phyloP scores from a whole-genome alignment of 768 basidiomycete genomes.

The Hortiboletus flavorubellus region DNA sequence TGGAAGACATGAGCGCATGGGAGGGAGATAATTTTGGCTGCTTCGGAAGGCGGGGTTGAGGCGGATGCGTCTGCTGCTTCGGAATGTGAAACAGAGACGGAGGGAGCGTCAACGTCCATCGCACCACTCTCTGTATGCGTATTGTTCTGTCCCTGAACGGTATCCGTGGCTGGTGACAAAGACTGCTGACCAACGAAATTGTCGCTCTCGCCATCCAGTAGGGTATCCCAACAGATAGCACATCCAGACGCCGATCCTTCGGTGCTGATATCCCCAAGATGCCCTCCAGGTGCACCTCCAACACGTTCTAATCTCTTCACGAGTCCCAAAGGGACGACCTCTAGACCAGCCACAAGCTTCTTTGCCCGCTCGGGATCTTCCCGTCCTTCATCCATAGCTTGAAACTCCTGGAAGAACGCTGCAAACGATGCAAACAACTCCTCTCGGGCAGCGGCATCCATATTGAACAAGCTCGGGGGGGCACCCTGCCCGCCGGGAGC shows the following conservation, averaged over 20 bases:
- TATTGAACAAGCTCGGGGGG: slow-evolving; percentile 5
- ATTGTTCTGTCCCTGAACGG: slow-evolving; percentile 3
- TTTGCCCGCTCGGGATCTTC: slow-evolving; percentile 71
- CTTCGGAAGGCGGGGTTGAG: slow-evolving; percentile 9
- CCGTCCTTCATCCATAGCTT: slow-evolving; percentile 33
- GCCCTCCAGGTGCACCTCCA: slow-evolving; percentile 36
- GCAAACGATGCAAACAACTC: slow-evolving; percentile 26
- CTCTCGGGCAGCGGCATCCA: slow-evolving; percentile 22
- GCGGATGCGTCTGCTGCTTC: slow-evolving; percentile 11
- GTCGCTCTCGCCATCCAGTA: slow-evolving; percentile 48
- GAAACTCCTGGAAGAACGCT: slow-evolving; percentile 28
- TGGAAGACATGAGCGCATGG: slow-evolving; percentile 86
- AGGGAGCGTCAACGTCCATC: slow-evolving; percentile 21
- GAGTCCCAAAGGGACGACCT: slow-evolving; percentile 63
- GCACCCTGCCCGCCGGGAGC: slow-evolving; percentile 3
- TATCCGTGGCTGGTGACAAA: neutral
- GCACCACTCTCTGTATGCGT: slow-evolving; percentile 4
- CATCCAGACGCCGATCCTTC: slow-evolving; percentile 46
- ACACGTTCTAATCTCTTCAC: slow-evolving; percentile 60
- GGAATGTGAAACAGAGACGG: slow-evolving; percentile 9
- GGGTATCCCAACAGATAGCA: slow-evolving; percentile 73
- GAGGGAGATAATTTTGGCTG: slow-evolving; percentile 56
- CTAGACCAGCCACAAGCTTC: slow-evolving; percentile 58
- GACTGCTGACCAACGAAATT: slow-evolving; percentile 20
- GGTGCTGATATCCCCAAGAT: slow-evolving; percentile 29